These are phyloP conservation scores for Scopulariopsis brevicaulis DNA, from an alignment of 2,329 filamentous ascomycete genomes.

Conservation along the genomic window DNA sequence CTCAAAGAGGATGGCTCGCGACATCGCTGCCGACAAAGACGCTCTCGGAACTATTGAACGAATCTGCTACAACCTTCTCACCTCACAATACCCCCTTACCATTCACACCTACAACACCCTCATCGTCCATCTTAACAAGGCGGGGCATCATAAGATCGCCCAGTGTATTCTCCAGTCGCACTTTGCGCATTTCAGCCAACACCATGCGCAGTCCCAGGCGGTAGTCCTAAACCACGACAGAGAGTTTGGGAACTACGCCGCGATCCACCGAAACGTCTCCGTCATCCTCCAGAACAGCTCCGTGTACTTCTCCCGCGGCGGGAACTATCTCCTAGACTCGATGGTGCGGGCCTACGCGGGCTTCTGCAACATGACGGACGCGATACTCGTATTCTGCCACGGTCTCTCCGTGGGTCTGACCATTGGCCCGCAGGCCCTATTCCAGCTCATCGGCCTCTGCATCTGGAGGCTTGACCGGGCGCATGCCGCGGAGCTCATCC, in stretches of 20 bases:
- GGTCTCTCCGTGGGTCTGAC: conserved; percentile 22
- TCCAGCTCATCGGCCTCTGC: conserved; percentile 27
- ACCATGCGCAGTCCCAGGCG: conserved; percentile 32
- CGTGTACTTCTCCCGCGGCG: neutral
- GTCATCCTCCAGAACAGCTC: neutral
- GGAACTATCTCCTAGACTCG: conserved; percentile 24
- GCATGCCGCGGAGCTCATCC: conserved; percentile 6
- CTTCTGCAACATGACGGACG: conserved; percentile 31
- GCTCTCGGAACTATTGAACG: conserved; percentile 20
- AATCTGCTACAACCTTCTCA: conserved; percentile 56
- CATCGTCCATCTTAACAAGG: conserved; percentile 50
- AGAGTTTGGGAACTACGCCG: conserved; percentile 6
- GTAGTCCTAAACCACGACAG: conserved; percentile 36
- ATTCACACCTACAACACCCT: conserved; percentile 62
- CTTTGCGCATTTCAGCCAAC: conserved; percentile 27
- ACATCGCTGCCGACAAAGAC: neutral
- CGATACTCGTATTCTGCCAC: conserved; percentile 27
- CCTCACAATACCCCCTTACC: conserved; percentile 48
- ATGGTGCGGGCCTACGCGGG: conserved; percentile 36
- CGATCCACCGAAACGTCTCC: neutral
- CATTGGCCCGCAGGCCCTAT: conserved; percentile 19
- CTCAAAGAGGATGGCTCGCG: neutral
- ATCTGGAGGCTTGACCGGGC: conserved; percentile 23
- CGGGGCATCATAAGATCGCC: conserved; percentile 35
- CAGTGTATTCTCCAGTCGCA: conserved; percentile 26